Evolutionary conservation across 306 rosid genomes (phyloP), one percentile per base, ranked within the genome.

Genomic region (Prosopis cineraria): DNA sequence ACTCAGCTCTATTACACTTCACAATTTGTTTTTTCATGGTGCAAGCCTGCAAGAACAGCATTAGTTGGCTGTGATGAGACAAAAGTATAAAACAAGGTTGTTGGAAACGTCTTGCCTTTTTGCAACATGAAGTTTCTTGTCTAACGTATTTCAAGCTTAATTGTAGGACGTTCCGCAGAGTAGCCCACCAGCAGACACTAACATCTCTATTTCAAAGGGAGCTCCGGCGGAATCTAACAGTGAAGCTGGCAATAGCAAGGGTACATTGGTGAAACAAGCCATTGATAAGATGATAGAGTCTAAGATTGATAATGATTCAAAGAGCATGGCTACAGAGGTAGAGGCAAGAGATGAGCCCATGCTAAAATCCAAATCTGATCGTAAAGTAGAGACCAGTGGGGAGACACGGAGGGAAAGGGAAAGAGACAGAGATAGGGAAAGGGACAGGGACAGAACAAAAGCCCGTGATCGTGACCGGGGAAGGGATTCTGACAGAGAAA

Each of bases 401-500:
- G 96, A 91, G 65, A 82, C 79, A 73, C 87, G 82, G 22, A 85
- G 85, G 76, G 92, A 90, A 0, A 84, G 87, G 56, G 93, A 89
- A 0, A 73, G 84, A 58, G 91, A 84, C 2, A 75, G 90, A 33
- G 90, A 86, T 0, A 52, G 13, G 29, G 93, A 86, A 7, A 80
- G 92, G 78, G 91, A 85, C 11, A 82, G 85, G 84, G 91, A 87
- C 45, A 88, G 93, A 79, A 73, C 68, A 63, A 94, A 84, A 88
- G 69, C 86, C 14, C 81, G 96, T 58, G 97, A 95, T 81, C 92
- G 93, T 63, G 99, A 95, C 34, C 78, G 93, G 74, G 94, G 93
- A 36, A 89, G 97, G 84, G 98, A 91, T 76, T 94, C 98, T 30
- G 97, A 94, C 80, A 81, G 84, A 25, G 98, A 94, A 64, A 88